Percentiles rank a stretch among this genome's conserved stretches.
Conservation (phyloP, 1,284 basidiomycete genomes). For the Singerocomus inundabilis region DNA sequence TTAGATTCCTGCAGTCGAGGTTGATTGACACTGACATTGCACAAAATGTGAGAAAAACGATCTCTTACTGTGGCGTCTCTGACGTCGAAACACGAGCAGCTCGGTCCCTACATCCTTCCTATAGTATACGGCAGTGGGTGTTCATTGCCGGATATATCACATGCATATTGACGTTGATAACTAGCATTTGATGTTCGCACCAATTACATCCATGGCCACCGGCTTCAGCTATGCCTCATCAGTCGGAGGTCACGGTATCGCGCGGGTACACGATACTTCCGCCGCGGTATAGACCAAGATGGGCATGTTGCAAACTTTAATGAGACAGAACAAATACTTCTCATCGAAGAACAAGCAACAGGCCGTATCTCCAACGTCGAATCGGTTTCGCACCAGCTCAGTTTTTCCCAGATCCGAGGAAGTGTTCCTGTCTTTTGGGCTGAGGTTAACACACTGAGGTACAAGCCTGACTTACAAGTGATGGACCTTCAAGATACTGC, state of each 20-base stretch:
- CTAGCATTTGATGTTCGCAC: conserved; percentile 87
- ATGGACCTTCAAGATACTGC: conserved; percentile 91
- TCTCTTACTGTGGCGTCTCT: background rate
- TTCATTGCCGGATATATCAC: conserved; percentile 8
- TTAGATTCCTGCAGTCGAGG: conserved; percentile 68
- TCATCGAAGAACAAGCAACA: conserved; percentile 61
- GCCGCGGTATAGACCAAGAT: conserved; percentile 86
- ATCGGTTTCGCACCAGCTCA: conserved; percentile 62
- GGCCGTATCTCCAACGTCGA: conserved; percentile 45
- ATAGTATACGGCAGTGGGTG: conserved; percentile 86
- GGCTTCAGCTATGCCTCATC: conserved; percentile 85
- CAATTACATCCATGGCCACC: conserved; percentile 73
- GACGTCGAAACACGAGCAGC: conserved; percentile 44
- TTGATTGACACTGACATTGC: conserved; percentile 62
- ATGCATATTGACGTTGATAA: conserved; percentile 9
- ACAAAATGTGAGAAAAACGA: conserved; percentile 54
- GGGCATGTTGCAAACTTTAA: conserved; percentile 90
- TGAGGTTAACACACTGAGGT: conserved; percentile 93
- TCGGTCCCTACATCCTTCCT: conserved; percentile 87
- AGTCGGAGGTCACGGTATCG: conserved; percentile 92
- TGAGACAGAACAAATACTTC: conserved; percentile 91
- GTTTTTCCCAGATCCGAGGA: conserved; percentile 93
- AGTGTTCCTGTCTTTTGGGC: conserved; percentile 97
- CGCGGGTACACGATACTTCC: conserved; percentile 96
- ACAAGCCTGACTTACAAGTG: conserved; percentile 95